These are phyloP conservation scores for Lodderomyces beijingensis DNA, from an alignment of 1,139 yeast genomes.

Conservation along the genomic window DNA sequence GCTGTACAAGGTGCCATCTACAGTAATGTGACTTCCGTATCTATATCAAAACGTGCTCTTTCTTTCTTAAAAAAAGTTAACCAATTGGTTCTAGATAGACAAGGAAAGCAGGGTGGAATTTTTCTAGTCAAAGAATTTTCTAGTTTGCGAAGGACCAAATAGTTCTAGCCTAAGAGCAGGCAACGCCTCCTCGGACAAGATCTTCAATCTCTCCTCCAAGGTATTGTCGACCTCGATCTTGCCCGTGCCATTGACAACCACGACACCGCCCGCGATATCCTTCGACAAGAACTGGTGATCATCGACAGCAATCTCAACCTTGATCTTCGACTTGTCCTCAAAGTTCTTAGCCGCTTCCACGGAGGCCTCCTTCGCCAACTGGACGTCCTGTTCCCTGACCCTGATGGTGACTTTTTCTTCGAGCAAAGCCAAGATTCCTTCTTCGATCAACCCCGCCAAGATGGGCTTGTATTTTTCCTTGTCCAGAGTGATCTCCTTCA, in stretches of 20 bases:
- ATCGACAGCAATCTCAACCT: slow-evolving; percentile 50
- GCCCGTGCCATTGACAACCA: slow-evolving; percentile 65
- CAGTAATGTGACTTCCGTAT: too few relatives aligned
- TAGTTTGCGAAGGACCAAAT: slow-evolving; percentile 81
- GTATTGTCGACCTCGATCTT: slow-evolving; percentile 91
- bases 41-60: too few relatives aligned
- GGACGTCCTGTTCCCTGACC: slow-evolving; percentile 68
- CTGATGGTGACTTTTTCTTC: slow-evolving; percentile 62
- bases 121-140: slow-evolving; percentile 79
- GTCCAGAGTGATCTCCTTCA: slow-evolving; percentile 48
- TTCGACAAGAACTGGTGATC: slow-evolving; percentile 54
- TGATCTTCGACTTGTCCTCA: slow-evolving; percentile 51
- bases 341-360: slow-evolving; percentile 61
- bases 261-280: slow-evolving; percentile 80
- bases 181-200: slow-evolving; percentile 78
- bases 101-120: too few relatives aligned
- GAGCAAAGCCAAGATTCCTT: slow-evolving; percentile 71
- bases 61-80: too few relatives aligned
- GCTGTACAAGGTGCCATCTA: too few relatives aligned
- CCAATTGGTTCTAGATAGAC: too few relatives aligned
- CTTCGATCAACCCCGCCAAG: slow-evolving; percentile 75
- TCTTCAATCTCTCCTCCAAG: slow-evolving; percentile 84
- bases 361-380: slow-evolving; percentile 58
- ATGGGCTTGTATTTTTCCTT: slow-evolving; percentile 62
- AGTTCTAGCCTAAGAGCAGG: slow-evolving; percentile 90